Conservation (phyloP, 768 basidiomycete species). For the Guyanaporus albipodus region DNA sequence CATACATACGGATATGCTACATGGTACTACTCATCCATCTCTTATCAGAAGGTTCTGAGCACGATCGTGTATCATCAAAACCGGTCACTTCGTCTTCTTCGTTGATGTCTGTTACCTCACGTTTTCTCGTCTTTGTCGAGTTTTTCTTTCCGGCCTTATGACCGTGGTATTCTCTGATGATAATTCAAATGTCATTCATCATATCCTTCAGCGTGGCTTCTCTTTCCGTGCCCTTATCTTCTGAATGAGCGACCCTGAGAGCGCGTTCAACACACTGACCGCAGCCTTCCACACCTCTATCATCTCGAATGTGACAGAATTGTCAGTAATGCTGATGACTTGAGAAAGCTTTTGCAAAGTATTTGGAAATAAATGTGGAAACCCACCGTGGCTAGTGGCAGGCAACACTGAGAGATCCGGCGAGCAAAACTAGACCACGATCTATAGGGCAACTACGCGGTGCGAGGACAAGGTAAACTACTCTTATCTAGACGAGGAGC, state of each 20-base stretch:
- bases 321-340: slow-evolving; percentile 56
- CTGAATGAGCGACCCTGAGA: slow-evolving; percentile 28
- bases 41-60: neutral
- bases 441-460: no score
- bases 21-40: neutral
- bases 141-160: slow-evolving; percentile 13
- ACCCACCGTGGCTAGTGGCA: no score
- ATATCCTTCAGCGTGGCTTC: slow-evolving; percentile 8
- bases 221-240: neutral
- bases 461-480: no score
- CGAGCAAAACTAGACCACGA: no score
- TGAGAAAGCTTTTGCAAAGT: slow-evolving; percentile 57
- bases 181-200: slow-evolving; percentile 7
- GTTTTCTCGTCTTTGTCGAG: neutral
- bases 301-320: slow-evolving; percentile 64
- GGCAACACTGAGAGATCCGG: no score
- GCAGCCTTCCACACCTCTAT: slow-evolving; percentile 71
- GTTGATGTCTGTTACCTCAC: neutral
- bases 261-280: slow-evolving; percentile 53
- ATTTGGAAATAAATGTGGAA: neutral
- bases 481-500: no score
- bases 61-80: slow-evolving; percentile 7
- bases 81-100: slow-evolving; percentile 5
- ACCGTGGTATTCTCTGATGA: slow-evolving; percentile 12
- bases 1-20: no score